Evolutionary conservation across 495 filamentous ascomycete genomes (phyloP).

Genomic region (Bacidia rubella): DNA sequence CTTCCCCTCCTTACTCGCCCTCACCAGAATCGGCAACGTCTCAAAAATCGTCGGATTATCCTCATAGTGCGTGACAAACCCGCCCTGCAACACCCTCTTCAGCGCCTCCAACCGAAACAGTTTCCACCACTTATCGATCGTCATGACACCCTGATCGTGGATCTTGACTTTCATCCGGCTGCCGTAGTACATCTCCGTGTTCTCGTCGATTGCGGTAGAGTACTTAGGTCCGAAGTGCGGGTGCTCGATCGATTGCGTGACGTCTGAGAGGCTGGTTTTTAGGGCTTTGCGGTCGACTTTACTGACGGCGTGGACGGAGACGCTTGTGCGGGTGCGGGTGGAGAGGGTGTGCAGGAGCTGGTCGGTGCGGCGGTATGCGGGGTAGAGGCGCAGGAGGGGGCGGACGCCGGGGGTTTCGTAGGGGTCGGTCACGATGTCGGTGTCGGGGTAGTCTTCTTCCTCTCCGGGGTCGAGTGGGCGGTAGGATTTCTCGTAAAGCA

Average conservation of each 20-base stretch:
- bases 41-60: slow-evolving; percentile 69
- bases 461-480: slow-evolving; percentile 46
- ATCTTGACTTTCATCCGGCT: slow-evolving; percentile 66
- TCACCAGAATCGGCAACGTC: slow-evolving; percentile 39
- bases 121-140: slow-evolving; percentile 87
- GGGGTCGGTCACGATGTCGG: slow-evolving; percentile 24
- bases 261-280: slow-evolving; percentile 66
- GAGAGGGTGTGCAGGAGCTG: slow-evolving; percentile 42
- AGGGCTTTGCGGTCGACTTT: slow-evolving; percentile 59
- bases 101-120: slow-evolving; percentile 63
- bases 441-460: slow-evolving; percentile 36
- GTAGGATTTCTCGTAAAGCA: slow-evolving; percentile 77
- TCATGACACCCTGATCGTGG: slow-evolving; percentile 54
- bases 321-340: slow-evolving; percentile 45
- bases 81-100: slow-evolving; percentile 63
- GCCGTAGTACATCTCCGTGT: slow-evolving; percentile 60
- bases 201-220: slow-evolving; percentile 56
- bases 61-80: slow-evolving; percentile 69
- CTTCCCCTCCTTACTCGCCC: background rate
- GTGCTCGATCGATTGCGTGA: slow-evolving; percentile 71
- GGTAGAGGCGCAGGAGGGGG: slow-evolving; percentile 48
- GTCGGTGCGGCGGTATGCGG: slow-evolving; percentile 40
- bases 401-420: slow-evolving; percentile 25
- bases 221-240: slow-evolving; percentile 60
- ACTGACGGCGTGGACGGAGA: slow-evolving; percentile 48